phyloP scores from a whole-genome alignment of 2,329 filamentous ascomycete genomes.

The Calonectria crousiana region DNA sequence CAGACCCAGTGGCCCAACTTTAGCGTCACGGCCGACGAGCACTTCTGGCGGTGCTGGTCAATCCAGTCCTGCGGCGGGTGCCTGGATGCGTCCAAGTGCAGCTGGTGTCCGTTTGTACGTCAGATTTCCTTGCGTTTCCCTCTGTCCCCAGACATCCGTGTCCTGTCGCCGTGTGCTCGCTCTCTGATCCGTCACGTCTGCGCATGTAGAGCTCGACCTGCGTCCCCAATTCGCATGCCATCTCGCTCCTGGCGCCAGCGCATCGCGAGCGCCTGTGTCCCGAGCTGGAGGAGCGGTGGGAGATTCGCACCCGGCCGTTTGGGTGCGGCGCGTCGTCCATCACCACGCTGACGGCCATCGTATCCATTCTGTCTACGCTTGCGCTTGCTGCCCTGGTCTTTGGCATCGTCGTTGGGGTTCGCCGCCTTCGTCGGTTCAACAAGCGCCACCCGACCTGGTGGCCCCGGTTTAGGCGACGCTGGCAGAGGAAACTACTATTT shows the following conservation, averaged over 20 bases:
- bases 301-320: constrained; percentile 51
- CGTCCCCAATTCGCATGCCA: constrained; percentile 61
- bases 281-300: constrained; percentile 58
- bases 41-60: constrained; percentile 64
- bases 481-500: constrained; percentile 29
- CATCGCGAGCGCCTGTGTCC: constrained; percentile 65
- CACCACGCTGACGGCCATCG: constrained; percentile 47
- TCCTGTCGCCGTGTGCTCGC: not conserved
- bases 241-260: constrained; percentile 64
- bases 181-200: constrained; percentile 21
- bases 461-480: constrained; percentile 23
- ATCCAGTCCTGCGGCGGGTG: constrained; percentile 63
- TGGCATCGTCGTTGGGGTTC: constrained; percentile 35
- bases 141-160: not conserved
- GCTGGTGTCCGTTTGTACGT: constrained; percentile 67
- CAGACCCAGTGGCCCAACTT: constrained; percentile 47
- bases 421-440: constrained; percentile 37
- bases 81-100: constrained; percentile 57
- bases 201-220: constrained; percentile 62
- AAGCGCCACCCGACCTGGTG: constrained; percentile 38
- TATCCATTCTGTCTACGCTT: constrained; percentile 46
- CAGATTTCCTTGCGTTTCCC: not conserved
- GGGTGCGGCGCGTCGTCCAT: constrained; percentile 52
- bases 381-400: constrained; percentile 40
- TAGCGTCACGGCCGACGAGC: constrained; percentile 44